A percentile compares a stretch with the other conserved stretches of the same genome.
phyloP scores from a whole-genome alignment of 495 filamentous ascomycete species.

The Lasiosphaeria hispida region DNA sequence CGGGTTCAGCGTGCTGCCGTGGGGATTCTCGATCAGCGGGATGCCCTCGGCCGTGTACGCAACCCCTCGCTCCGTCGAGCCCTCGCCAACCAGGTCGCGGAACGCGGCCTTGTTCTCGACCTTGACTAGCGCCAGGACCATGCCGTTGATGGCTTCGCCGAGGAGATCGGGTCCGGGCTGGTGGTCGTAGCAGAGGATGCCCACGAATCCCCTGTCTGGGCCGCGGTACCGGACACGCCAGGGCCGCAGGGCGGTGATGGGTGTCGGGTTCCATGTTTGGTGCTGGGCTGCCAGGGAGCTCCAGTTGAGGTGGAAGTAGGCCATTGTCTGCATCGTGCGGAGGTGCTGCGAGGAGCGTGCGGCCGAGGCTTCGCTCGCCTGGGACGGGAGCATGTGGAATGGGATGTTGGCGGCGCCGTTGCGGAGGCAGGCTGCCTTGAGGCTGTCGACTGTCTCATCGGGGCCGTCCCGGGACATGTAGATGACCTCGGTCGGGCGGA shows the following conservation, averaged over 20 bases:
- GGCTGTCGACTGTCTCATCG: conserved; percentile 58
- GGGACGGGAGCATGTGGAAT: conserved; percentile 53
- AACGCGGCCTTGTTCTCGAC: no score
- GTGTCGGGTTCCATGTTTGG: conserved; percentile 36
- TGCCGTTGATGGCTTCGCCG: conserved; percentile 45
- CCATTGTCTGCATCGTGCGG: conserved; percentile 75
- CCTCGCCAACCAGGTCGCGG: no score
- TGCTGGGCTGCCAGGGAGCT: not conserved
- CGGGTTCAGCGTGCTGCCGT: conserved; percentile 43
- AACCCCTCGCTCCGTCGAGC: no score
- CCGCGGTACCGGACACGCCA: conserved; percentile 41
- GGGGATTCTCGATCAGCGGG: conserved; percentile 42
- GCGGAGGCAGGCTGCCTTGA: conserved; percentile 40
- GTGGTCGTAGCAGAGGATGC: conserved; percentile 48
- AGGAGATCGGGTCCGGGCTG: conserved; percentile 39
- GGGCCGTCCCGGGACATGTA: conserved; percentile 75
- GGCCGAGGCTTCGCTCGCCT: conserved; percentile 58
- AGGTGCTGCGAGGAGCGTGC: conserved; percentile 67
- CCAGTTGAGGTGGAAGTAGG: conserved; percentile 65
- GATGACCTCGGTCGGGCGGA: conserved; percentile 58
- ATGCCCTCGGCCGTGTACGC: conserved; percentile 27
- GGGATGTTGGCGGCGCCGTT: conserved; percentile 11
- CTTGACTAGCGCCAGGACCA: conserved; percentile 17
- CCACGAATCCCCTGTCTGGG: conserved; percentile 32
- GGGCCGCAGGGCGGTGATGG: conserved; percentile 38